Evolutionary conservation across 2,329 filamentous ascomycete species (phyloP), one percentile per base, ranked within the genome.

Genomic region (Polychaeton citri): DNA sequence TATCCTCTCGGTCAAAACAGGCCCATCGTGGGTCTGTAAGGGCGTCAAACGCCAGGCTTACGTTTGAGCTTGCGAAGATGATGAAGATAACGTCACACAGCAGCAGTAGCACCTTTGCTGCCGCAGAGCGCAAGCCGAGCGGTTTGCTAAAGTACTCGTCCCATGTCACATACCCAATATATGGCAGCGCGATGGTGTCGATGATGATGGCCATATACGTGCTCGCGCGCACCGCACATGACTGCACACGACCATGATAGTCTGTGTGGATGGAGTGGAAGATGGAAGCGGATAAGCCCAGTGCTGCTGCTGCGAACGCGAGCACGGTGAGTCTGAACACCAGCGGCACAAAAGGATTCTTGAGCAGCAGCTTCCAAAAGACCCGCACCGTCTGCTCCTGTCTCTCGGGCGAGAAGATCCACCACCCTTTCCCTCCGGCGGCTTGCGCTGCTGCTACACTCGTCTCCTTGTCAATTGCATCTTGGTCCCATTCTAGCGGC

Each of bases 111-210:
- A 93, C 81, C 58, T 98, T 98, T 33, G 84, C 80, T 38, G 78
- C 78, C 7, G 85, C 77, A 5, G 78, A 79, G 30, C 92, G 81
- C 41, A 98, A 65, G 2, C 90, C 90, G 15, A 98, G 67, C 16
- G 92, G 90, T 55, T 92, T 92, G 19, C 85, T 84, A 4, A 84
- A 90, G 61, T 95, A 96, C 62, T 98, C 90, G 54, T 98, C 90
- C 63, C 79, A 93, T 17, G 87, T 92, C 63, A 96, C 90, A 62
- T 94, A 96, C 33, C 82, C 64, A 37, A 92, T 80, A 60, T 96
- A 98, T 2, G 88, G 76, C 39, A 96, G 71, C 3, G 90, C 88
- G 10, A 96, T 71, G 5, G 80, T 76, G 59, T 96, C 88, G 26
- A 98, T 82, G 21, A 84, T 74, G 36, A 96, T 79, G 19, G 88